Base-by-base conservation (phyloP, 805 yeast species). In the Kodamaea neixiangensis region DNA sequence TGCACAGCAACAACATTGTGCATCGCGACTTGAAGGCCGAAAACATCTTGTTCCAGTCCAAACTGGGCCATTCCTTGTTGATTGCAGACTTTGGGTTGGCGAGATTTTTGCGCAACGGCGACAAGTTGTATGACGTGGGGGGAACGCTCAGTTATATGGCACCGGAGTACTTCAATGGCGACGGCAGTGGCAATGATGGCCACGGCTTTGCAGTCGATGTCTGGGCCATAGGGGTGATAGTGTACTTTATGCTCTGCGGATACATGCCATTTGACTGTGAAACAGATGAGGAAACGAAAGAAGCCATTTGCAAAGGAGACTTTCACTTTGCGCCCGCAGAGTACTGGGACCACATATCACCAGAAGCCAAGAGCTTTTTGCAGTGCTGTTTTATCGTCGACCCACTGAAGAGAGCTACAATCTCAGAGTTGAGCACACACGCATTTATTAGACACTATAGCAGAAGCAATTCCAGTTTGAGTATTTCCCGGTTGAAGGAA, bases 221-320 rank as follows among this genome's bases (percentile, higher is more conserved):
- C 29, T 86, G 93, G 93, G 87, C 92, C 0, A 71, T 86, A 21
- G 93, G 92, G 2, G 90, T 86, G 2, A 70, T 85, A 31, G 77
- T 85, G 1, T 87, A 86, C 63, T 86, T 86, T 58, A 77, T 86
- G 77, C 74, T 84, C 13, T 77, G 86, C 54, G 92, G 92, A 1
- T 87, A 85, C 61, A 81, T 86, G 68, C 93, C 93, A 1, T 86
- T 86, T 64, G 92, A 86, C 58, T 81, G 91, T 55, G 91, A 86
- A 47, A 77, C 82, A 5, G 85, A 84, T 37, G 78, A 76, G 1
- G 91, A 86, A 60, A 88, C 90, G 10, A 74, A 77, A 58, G 77
- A 81, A 38, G 87, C 89, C 33, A 85, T 86, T n/a, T 51, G 61
- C 18, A 70, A 63, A 11, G 82, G 78, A n/a, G 86, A 86, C 52